These are phyloP conservation scores for Lobosporangium transversale DNA, from an alignment of 192 early-diverging fungal genomes.

Conservation along the genomic window DNA sequence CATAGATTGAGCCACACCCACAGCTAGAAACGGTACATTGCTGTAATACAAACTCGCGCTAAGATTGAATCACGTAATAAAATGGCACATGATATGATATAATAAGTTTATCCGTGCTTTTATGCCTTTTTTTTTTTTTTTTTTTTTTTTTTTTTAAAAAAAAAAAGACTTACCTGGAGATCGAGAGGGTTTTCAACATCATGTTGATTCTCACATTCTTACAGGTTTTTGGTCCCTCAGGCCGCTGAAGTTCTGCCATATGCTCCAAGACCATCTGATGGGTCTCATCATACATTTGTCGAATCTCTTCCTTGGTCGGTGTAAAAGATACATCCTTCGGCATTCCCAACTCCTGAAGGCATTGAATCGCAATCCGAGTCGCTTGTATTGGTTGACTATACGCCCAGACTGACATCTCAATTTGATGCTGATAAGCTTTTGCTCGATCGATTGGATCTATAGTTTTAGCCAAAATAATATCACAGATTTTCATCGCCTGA, in stretches of 20 bases:
- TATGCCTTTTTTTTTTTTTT: too few species aligned
- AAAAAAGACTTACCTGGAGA: slow-evolving; percentile 20
- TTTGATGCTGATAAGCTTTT: slow-evolving; percentile 29
- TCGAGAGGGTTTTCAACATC: slow-evolving; percentile 34
- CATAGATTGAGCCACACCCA: slow-evolving; percentile 23
- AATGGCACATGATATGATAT: too few species aligned
- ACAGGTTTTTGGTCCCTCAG: slow-evolving; percentile 19
- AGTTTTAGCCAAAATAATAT: slow-evolving; percentile 12
- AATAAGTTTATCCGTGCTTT: too few species aligned
- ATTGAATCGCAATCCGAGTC: slow-evolving; percentile 26
- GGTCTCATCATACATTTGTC: slow-evolving; percentile 23
- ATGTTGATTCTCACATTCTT: slow-evolving; percentile 19
- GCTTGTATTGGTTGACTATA: slow-evolving; percentile 28
- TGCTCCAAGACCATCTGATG: slow-evolving; percentile 19
- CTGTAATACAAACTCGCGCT: slow-evolving; percentile 40
- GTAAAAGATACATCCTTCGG: slow-evolving; percentile 25
- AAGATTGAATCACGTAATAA: background rate
- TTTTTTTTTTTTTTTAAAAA: too few species aligned
- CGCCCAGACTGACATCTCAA: slow-evolving; percentile 41
- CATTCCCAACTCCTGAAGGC: slow-evolving; percentile 40
- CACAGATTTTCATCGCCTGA: slow-evolving; percentile 23
- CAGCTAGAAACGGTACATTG: slow-evolving; percentile 42
- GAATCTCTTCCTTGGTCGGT: slow-evolving; percentile 29
- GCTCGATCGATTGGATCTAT: slow-evolving; percentile 39
- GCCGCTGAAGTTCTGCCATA: slow-evolving; percentile 19